phyloP scores from a whole-genome alignment of 202 grass and related monocot species.

The Saccharum hybrid region DNA sequence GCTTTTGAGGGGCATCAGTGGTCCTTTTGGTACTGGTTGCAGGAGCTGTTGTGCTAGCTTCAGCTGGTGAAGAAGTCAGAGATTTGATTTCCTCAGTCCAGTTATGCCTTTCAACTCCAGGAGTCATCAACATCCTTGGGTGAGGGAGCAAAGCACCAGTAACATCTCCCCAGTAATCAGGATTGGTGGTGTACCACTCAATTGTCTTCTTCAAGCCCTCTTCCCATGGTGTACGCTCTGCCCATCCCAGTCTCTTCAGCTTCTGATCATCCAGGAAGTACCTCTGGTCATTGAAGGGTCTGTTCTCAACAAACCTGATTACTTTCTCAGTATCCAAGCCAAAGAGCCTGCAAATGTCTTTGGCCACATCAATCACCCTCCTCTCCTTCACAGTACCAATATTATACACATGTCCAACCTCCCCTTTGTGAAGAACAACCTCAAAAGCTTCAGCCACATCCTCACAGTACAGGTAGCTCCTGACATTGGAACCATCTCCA shows the following conservation, averaged over 20 bases:
- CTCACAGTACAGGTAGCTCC: conserved; percentile 86
- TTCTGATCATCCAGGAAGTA: conserved; percentile 91
- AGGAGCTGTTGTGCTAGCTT: conserved; percentile 33
- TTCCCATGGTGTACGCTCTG: conserved; percentile 73
- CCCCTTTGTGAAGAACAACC: conserved; percentile 78
- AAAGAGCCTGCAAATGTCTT: conserved; percentile 81
- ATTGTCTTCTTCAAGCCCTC: conserved; percentile 85
- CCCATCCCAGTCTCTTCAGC: conserved; percentile 78
- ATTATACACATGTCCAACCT: conserved; percentile 88
- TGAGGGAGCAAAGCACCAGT: conserved; percentile 77
- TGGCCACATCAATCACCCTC: conserved; percentile 88
- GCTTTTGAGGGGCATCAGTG: conserved; percentile 39
- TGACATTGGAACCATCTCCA: conserved; percentile 80
- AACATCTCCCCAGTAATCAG: conserved; percentile 88
- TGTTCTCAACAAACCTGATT: conserved; percentile 79
- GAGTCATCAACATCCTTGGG: conserved; percentile 86
- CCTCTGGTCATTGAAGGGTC: conserved; percentile 90
- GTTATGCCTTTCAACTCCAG: conserved; percentile 64
- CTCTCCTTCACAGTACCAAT: conserved; percentile 83
- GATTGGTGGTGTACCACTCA: conserved; percentile 78
- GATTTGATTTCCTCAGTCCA: conserved; percentile 55
- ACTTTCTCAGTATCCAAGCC: conserved; percentile 63
- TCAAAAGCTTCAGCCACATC: conserved; percentile 94
- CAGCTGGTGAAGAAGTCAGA: conserved; percentile 33
- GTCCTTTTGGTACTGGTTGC: conserved; percentile 27